These are phyloP conservation scores for Chrysoporthe austroafricana DNA, from an alignment of 2,329 filamentous ascomycete genomes.

Conservation along the genomic window DNA sequence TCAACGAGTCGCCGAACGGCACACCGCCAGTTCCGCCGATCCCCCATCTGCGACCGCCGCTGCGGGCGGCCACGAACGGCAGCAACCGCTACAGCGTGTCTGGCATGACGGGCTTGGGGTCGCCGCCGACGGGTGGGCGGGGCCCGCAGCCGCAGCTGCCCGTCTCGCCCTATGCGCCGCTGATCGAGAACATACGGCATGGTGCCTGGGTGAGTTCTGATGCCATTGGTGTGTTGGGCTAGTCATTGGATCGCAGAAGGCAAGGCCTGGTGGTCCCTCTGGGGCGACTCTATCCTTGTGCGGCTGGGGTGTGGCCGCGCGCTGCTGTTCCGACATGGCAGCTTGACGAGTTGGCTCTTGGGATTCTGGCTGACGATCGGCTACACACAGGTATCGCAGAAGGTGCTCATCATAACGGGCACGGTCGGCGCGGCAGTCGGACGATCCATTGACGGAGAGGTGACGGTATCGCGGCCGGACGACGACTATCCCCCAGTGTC, in stretches of 20 bases:
- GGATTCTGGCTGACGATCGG: conserved; percentile 9
- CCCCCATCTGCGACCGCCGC: conserved; percentile 42
- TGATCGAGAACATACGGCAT: conserved; percentile 77
- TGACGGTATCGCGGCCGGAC: conserved; percentile 81
- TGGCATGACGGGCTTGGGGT: conserved; percentile 65
- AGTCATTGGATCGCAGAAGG: not conserved
- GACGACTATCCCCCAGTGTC: conserved; percentile 80
- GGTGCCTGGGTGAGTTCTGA: conserved; percentile 75
- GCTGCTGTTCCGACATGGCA: not conserved
- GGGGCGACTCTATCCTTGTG: not conserved
- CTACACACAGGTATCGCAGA: conserved; percentile 79
- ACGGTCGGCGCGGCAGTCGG: conserved; percentile 75
- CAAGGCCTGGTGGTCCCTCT: not conserved
- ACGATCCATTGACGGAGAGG: conserved; percentile 73
- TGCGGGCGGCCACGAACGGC: conserved; percentile 42
- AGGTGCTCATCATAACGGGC: conserved; percentile 80
- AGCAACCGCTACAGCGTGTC: conserved; percentile 66
- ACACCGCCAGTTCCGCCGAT: conserved; percentile 38
- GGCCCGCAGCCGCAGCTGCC: conserved; percentile 57
- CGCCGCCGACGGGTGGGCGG: conserved; percentile 58
- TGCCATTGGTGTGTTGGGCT: not conserved
- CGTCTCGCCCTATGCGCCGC: conserved; percentile 79
- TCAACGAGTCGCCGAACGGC: conserved; percentile 26
- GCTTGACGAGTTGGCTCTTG: not conserved
- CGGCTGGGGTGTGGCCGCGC: not conserved